Evolutionary conservation across 2,329 filamentous ascomycete genomes (phyloP), one percentile per base, ranked within the genome.

Genomic region (Onygenales sp.): DNA sequence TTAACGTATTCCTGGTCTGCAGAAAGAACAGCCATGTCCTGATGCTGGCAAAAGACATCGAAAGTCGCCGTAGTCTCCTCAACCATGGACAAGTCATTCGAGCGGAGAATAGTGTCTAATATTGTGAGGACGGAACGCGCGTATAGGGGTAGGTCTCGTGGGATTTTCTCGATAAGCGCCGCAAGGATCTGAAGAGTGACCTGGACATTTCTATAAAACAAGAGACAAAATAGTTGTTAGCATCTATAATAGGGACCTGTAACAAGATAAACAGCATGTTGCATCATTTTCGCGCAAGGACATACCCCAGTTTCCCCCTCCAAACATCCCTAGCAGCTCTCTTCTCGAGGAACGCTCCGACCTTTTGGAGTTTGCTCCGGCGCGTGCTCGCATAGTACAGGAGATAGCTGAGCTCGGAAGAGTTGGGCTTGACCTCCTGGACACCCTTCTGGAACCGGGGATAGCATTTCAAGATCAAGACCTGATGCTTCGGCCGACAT

Each of bases 331-430:
- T 86, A 57, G 87, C 87, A 21, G 89, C 93, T 75, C 92, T 89
- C 77, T 92, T 94, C 75, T 97, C 91, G 59, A 98, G 79, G 67
- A 96, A 98, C 62, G 84, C 84, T 69, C 89, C 90, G 61, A 98
- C 91, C 74, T 98, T 98, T 66, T 93, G 89, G 63, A 97, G 84
- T 78, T 97, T 98, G 72, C 88, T 92, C 60, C 89, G 85, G 56
- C 92, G 88, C 62, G 91, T 95, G 67, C 88, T 94, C 57, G 89
- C 90, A 76, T 98, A 97, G 79, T 95, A 97, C 52, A 97, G 83
- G 59, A 98, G 82, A 69, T 97, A 97, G 72, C 89, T 95, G 58
- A 98, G 82, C 77, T 98, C 93, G 73, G 89, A 95, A 60, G 89
- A 89, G 72, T 97, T 97, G 44, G 93, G 91, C 73, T 92, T 94